Evolutionary conservation across 306 rosid species (phyloP).

Genomic region (Castanea sativa): DNA sequence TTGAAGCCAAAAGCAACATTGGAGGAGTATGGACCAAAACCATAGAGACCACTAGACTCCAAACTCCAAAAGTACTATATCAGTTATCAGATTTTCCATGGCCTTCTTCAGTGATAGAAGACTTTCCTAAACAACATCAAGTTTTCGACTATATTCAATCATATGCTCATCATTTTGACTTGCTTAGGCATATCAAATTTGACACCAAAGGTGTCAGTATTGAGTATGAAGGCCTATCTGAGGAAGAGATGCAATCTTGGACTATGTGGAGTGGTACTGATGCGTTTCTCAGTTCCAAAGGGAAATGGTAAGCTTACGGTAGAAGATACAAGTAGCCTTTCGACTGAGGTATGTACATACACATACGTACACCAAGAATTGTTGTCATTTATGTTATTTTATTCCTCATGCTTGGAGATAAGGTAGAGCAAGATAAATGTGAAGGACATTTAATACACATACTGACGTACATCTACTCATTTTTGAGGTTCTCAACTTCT

Average conservation of each 20-base stretch:
- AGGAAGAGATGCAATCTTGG: constrained; percentile 38
- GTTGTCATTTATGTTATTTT: not conserved
- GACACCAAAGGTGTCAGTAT: constrained; percentile 34
- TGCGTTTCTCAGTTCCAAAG: constrained; percentile 34
- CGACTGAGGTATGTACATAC: constrained; percentile 23
- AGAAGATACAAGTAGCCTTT: constrained; percentile 19
- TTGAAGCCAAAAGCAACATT: constrained; percentile 39
- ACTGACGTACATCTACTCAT: too few relatives aligned
- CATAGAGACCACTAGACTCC: constrained; percentile 45
- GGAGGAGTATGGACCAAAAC: constrained; percentile 68
- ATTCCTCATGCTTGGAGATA: not conserved
- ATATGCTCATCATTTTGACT: constrained; percentile 51
- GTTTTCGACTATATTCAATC: constrained; percentile 37
- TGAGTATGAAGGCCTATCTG: constrained; percentile 37
- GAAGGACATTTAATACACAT: not conserved
- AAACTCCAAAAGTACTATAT: constrained; percentile 42
- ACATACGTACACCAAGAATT: too few relatives aligned
- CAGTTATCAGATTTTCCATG: constrained; percentile 71
- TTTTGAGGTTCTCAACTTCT: too few relatives aligned
- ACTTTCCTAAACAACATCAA: constrained; percentile 33
- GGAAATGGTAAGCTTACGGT: constrained; percentile 48
- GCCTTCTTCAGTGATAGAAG: constrained; percentile 50
- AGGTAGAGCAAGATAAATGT: not conserved
- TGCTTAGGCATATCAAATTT: constrained; percentile 44
- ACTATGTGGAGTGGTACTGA: constrained; percentile 54